Evolutionary conservation across 495 filamentous ascomycete genomes (phyloP).

Genomic region (Rostrohypoxylon terebratum): DNA sequence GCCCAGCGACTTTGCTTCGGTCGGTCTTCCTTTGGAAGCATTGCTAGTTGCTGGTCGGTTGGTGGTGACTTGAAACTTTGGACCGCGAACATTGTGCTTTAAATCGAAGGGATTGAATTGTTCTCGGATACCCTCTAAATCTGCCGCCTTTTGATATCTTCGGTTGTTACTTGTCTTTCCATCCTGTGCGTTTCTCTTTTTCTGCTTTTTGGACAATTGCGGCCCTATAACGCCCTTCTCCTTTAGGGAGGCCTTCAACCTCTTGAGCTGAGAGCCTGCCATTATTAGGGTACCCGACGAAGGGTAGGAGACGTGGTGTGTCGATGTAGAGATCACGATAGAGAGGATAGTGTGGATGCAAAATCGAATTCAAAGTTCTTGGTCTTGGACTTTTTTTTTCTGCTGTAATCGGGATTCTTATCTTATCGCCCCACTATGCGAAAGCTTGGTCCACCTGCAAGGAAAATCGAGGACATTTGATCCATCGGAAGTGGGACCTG

Average conservation of each 20-base stretch:
- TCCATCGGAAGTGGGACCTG: not conserved
- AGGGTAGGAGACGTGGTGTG: not conserved
- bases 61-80: slow-evolving; percentile 81
- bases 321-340: slow-evolving; percentile 3
- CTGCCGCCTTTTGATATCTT: slow-evolving; percentile 75
- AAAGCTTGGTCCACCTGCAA: slow-evolving; percentile 5
- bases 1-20: slow-evolving; percentile 83
- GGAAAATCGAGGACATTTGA: not conserved
- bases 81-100: slow-evolving; percentile 72
- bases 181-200: slow-evolving; percentile 75
- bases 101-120: slow-evolving; percentile 98
- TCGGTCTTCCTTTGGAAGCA: slow-evolving; percentile 72
- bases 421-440: slow-evolving; percentile 29
- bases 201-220: slow-evolving; percentile 92
- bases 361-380: slow-evolving; percentile 2
- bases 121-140: slow-evolving; percentile 86
- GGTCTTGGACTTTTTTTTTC: slow-evolving; percentile 44
- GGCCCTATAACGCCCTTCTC: slow-evolving; percentile 89
- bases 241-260: slow-evolving; percentile 87
- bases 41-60: slow-evolving; percentile 65
- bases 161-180: slow-evolving; percentile 73
- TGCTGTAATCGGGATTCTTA: slow-evolving; percentile 11
- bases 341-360: not conserved
- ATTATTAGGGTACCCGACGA: slow-evolving; percentile 60
- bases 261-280: slow-evolving; percentile 96